A percentile compares a stretch with the other conserved stretches of the same genome.
Evolutionary conservation across 129 eudicot species (phyloP).

Genomic region (Flaveria linearis): DNA sequence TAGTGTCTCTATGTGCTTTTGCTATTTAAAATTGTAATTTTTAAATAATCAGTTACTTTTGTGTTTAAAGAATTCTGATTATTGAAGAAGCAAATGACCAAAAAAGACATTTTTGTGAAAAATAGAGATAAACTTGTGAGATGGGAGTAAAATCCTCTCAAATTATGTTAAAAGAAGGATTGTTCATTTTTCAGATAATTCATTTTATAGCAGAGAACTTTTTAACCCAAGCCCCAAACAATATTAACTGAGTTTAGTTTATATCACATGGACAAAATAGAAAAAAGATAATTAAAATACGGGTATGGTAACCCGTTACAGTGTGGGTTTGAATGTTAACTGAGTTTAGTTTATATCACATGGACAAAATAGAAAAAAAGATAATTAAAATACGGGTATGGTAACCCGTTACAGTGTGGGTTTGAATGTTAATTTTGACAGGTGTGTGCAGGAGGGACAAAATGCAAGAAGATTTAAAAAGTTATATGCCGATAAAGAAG

Average conservation of each 20-base stretch:
- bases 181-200: neutral
- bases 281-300: neutral
- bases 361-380: neutral
- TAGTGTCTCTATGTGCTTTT: neutral
- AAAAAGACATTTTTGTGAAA: neutral
- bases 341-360: neutral
- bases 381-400: neutral
- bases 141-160: neutral
- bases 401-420: conserved; percentile 35
- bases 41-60: neutral
- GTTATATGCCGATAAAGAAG: conserved; percentile 89
- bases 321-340: conserved; percentile 70
- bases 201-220: neutral
- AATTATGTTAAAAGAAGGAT: neutral
- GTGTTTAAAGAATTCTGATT: conserved; percentile 1
- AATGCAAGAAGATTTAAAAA: conserved; percentile 95
- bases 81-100: neutral
- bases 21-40: neutral
- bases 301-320: conserved; percentile 12
- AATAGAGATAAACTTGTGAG: neutral
- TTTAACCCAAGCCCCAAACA: neutral
- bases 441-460: conserved; percentile 96
- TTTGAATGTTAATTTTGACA: conserved; percentile 80
- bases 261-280: conserved; percentile 4
- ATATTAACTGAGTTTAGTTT: neutral